Conservation (phyloP, 2,329 filamentous ascomycete species). For the Penicillium aurantiogriseum region DNA sequence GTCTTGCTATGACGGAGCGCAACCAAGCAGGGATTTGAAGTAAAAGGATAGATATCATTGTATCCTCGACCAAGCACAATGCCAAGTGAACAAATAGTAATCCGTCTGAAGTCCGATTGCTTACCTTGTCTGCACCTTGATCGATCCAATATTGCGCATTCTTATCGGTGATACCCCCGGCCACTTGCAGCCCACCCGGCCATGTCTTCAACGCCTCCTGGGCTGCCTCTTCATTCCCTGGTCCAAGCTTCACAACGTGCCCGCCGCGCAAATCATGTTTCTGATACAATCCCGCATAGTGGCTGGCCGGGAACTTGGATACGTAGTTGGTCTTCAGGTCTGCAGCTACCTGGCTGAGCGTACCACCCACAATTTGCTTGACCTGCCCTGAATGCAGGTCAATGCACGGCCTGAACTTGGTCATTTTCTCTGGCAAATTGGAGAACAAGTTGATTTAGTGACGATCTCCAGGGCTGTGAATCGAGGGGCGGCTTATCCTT, state of each 20-base stretch:
- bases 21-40: constrained; percentile 4
- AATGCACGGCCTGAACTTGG: constrained; percentile 91
- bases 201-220: constrained; percentile 73
- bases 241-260: constrained; percentile 95
- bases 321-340: constrained; percentile 88
- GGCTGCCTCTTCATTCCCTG: constrained; percentile 79
- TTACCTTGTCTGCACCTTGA: constrained; percentile 82
- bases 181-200: constrained; percentile 79
- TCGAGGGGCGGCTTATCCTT: constrained; percentile 28
- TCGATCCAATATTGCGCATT: constrained; percentile 88
- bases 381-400: constrained; percentile 96
- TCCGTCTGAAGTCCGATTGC: constrained; percentile 25
- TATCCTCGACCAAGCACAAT: neutral
- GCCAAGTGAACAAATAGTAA: neutral
- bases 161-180: constrained; percentile 83
- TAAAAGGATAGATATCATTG: neutral
- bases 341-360: constrained; percentile 66
- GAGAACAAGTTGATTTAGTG: neutral
- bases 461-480: constrained; percentile 1
- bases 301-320: constrained; percentile 73
- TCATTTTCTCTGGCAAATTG: constrained; percentile 60
- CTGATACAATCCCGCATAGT: constrained; percentile 81
- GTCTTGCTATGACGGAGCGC: constrained; percentile 12
- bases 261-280: constrained; percentile 72
- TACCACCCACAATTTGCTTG: constrained; percentile 97